Evolutionary conservation across 805 yeast genomes (phyloP), one percentile per base, ranked within the genome.

Genomic region (Torulaspora franciscae): DNA sequence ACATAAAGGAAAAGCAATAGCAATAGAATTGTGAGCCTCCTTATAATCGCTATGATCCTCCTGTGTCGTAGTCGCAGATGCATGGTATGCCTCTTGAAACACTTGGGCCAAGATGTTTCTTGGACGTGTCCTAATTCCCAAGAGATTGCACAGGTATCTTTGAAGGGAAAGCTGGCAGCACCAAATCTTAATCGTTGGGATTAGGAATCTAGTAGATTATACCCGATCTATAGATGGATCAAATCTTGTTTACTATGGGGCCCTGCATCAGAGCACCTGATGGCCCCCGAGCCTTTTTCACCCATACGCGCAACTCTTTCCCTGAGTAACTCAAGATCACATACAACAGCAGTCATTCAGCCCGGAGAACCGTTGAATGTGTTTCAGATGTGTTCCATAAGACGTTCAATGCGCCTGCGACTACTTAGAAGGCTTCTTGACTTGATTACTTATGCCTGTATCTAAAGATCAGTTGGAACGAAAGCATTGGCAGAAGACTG

Each of bases 21-120:
- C 28, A 15, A 15, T 11, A 32, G 10, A 23, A 44, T 24, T 28
- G 37, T 17, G 8, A 35, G 28, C 34, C 47, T 39, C 19, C 30
- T 34, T 14, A 44, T 35, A 14, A 32, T 39, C 34, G 32, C 40
- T 6, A 22, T 7, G 22, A 44, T 35, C 39, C 39, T 37, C 30
- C 38, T 39, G 37, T 35, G 37, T 35, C 47, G 43, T 39, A 44
- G 30, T 40, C 37, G 35, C 43, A 39, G 39, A 35, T 22, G 37
- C 40, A 26, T 34, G 34, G 28, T 23, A n/a, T 13, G 19, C 29
- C 29, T 14, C 37, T 24, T 39, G 29, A 25, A 38, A 38, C 41
- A 32, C 34, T 15, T 24, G n/a, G n/a, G n/a, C 15, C 11, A 9
- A 15, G 22, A 30, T 30, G 22, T 30, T 30, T 30, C 30, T 8